These are phyloP conservation scores for Fusarium tuaranense DNA, from an alignment of 2,329 filamentous ascomycete species.

Conservation along the genomic window DNA sequence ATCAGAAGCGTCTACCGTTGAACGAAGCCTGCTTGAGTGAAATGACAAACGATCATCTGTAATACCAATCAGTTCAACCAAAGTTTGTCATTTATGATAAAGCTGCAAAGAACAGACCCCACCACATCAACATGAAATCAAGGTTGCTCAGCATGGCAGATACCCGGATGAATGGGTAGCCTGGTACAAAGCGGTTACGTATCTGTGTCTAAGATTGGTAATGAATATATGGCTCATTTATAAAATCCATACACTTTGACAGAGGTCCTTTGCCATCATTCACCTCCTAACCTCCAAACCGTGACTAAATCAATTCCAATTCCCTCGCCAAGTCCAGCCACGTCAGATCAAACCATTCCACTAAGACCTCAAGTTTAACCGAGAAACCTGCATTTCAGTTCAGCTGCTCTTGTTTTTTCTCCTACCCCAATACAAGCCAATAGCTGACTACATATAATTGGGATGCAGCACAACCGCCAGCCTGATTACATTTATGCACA, in stretches of 20 bases:
- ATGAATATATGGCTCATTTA: background rate
- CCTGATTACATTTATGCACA: background rate
- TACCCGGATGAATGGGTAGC: background rate
- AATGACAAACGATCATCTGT: background rate
- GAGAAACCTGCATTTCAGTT: background rate
- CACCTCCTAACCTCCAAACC: background rate
- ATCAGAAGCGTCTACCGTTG: background rate
- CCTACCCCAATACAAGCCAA: background rate
- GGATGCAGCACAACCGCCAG: background rate
- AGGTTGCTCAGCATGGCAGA: background rate
- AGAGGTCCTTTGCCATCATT: background rate
- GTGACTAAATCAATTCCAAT: background rate
- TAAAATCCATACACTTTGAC: background rate
- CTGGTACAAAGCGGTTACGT: background rate
- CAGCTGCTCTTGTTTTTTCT: background rate
- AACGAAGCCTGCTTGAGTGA: background rate
- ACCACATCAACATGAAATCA: background rate
- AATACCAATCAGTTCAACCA: background rate
- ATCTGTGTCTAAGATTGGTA: background rate
- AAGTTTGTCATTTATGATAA: background rate
- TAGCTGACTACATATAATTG: background rate
- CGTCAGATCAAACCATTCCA: background rate
- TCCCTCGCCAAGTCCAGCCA: background rate
- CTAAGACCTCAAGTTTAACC: background rate
- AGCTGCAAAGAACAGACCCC: background rate